Base-by-base conservation (phyloP, 495 filamentous ascomycete species). In the Cudoniella acicularis region DNA sequence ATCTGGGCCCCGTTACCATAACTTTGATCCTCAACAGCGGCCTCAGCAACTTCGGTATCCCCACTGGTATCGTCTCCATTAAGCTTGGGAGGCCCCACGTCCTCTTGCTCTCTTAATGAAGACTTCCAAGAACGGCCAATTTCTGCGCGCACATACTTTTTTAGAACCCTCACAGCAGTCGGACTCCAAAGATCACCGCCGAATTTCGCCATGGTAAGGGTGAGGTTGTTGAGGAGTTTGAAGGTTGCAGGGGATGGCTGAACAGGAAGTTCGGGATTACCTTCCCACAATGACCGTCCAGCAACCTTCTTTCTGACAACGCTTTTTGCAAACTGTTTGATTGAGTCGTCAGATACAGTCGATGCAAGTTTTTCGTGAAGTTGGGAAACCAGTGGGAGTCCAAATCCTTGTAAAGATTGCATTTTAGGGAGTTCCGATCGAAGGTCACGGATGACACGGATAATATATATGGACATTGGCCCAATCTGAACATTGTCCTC, bases 141-240 rank as follows among this genome's bases (percentile, higher is more conserved):
- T 50, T 76, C 74, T 42, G 67, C 69, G 16, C 77, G 65, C 11
- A 90, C 64, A 27, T 70, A 55, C 9, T 59, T 56, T 72, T 93
- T 95, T 46, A 98, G 64, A 1, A 76, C 74, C 9, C 64, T 62
- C 0, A 91, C 81, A 0, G 88, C 88, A 2, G 77, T 80, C 2
- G 84, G 80, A 56, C 86, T 92, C 94, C 94, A 98, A 9, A 98
- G 69, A 64, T 98, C 94, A 27, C 75, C 72, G 0, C 94, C 94
- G 10, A 75, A 74, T 11, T 75, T 72, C 36, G 79, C 79, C 91
- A 98, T 95, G 1, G 78, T 73, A 40, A 72, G 70, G 9, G 81
- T 75, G 22, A 96, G 64, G 27, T 77, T 80, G 25, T 85, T 82
- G 43, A 97, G 67, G 53, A 93, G 87, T 59, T 80, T 81, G 69